Evolutionary conservation across 2,329 filamentous ascomycete genomes (phyloP), one percentile per base, ranked within the genome.

Genomic region (Claviceps digitariae): DNA sequence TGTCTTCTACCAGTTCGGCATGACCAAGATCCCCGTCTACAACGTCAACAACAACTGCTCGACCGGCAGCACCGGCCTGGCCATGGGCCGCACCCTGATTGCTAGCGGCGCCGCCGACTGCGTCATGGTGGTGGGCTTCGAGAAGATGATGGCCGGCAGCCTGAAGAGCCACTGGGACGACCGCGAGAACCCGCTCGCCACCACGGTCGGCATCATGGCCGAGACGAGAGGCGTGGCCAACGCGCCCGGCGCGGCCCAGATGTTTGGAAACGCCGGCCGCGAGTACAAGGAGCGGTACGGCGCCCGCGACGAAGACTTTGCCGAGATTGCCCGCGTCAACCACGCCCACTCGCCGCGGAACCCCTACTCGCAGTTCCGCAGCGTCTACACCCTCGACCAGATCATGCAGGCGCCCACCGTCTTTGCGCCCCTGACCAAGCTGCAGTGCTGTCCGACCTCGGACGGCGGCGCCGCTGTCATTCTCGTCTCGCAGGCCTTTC

Each of bases 31-130:
- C 62, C 91, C 91, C 63, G 89, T 97, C 67, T 90, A 94, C 77
- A 97, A 97, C 65, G 89, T 95, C 65, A 97, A 96, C 79, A 97
- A 97, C 78, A 96, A 96, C 75, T 97, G 91, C 77, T 88, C 87
- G 4, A 97, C 91, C 0, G 93, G 91, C n/a, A 90, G 85, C 4
- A 95, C 91, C 0, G 93, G 91, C 9, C 74, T 97, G 54, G 83
- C 84, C 65, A 85, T 97, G 78, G 93, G 79, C 2, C 77, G 90
- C 36, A 88, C 84, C 52, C 77, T 94, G 67, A 83, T 96, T 61
- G 77, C 82, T 7, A 78, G 87, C 61, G 90, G 90, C 36, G 87
- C 81, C 15, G 87, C 89, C 1, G 87, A 95, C 69, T 95, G 89
- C 66, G 82, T 95, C 21, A 74, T 97, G 56, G 90, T 97, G 1